These are phyloP conservation scores for Nakaseomyces bracarensis DNA, from an alignment of 1,139 yeast species.

Conservation along the genomic window DNA sequence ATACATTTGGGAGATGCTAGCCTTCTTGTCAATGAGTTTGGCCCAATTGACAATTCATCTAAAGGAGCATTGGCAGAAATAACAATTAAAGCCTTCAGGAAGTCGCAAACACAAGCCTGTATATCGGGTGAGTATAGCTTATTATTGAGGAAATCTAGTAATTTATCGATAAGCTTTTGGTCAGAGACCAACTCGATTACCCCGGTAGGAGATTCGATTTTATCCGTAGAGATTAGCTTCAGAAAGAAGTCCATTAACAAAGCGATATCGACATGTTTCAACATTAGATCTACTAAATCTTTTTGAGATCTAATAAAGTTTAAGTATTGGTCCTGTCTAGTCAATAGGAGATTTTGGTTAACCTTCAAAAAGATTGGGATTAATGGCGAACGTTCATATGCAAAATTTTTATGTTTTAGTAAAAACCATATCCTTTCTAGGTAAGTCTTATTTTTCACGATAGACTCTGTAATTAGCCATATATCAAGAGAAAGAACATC, in stretches of 20 bases:
- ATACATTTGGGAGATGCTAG: conserved; percentile 67
- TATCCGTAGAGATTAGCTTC: conserved; percentile 55
- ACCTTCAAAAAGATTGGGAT: conserved; percentile 77
- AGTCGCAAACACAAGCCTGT: conserved; percentile 92
- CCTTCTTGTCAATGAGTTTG: conserved; percentile 83
- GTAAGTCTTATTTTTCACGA: conserved; percentile 64
- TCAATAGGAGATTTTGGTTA: conserved; percentile 82
- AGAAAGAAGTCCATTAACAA: conserved; percentile 66
- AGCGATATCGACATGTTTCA: conserved; percentile 48
- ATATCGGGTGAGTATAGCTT: conserved; percentile 44
- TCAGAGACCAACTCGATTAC: conserved; percentile 46
- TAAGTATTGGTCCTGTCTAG: conserved; percentile 52
- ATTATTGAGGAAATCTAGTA: conserved; percentile 44
- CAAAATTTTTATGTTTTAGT: conserved; percentile 51
- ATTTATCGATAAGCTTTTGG: conserved; percentile 44
- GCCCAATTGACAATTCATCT: conserved; percentile 82
- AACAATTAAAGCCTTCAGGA: conserved; percentile 83
- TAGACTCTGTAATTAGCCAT: conserved; percentile 87
- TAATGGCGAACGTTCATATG: conserved; percentile 43
- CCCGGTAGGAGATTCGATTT: conserved; percentile 56
- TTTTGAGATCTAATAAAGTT: conserved; percentile 45
- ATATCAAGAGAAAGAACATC: conserved; percentile 90
- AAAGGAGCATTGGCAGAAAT: conserved; percentile 71
- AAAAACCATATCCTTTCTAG: conserved; percentile 75
- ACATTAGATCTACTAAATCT: conserved; percentile 44